A percentile compares a stretch with the other conserved stretches of the same genome.
Conservation (phyloP, 2,329 filamentous ascomycete species). For the Podosphaera aphanis region DNA sequence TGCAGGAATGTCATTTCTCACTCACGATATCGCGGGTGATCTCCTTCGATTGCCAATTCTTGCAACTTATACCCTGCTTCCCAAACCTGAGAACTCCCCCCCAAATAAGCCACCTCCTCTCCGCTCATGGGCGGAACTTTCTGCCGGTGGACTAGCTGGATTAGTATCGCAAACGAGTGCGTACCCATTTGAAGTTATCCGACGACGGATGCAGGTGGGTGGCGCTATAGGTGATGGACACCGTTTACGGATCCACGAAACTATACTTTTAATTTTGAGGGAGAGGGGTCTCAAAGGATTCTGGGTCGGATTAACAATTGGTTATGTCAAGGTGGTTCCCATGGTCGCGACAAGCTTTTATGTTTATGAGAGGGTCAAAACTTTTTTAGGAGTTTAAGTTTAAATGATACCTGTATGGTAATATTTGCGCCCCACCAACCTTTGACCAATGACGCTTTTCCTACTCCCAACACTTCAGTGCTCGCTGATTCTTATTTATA, state of each 20-base stretch:
- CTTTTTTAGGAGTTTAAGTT: slow-evolving; percentile 36
- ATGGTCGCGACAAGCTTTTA: slow-evolving; percentile 55
- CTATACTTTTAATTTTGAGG: slow-evolving; percentile 45
- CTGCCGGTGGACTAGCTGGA: slow-evolving; percentile 65
- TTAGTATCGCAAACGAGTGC: slow-evolving; percentile 76
- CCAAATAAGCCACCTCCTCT: slow-evolving; percentile 45
- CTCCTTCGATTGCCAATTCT: slow-evolving; percentile 47
- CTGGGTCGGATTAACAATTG: slow-evolving; percentile 81
- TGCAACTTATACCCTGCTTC: slow-evolving; percentile 51
- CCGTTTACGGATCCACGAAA: slow-evolving; percentile 55
- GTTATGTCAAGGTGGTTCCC: slow-evolving; percentile 82
- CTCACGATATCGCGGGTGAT: slow-evolving; percentile 77
- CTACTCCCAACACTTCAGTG: no score
- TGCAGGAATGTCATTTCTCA: slow-evolving; percentile 84
- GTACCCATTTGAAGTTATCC: slow-evolving; percentile 81
- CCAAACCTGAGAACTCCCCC: slow-evolving; percentile 29
- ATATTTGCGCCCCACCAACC: no score
- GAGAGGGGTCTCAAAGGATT: slow-evolving; percentile 64
- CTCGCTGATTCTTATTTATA: no score
- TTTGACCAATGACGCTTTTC: no score
- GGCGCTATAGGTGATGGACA: slow-evolving; percentile 83
- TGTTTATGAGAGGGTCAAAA: slow-evolving; percentile 41
- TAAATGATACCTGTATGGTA: no score
- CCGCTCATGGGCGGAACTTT: slow-evolving; percentile 67
- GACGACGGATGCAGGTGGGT: slow-evolving; percentile 85